Base-by-base conservation (phyloP, 2,329 filamentous ascomycete genomes). In the Aspergillus fijiensis region DNA sequence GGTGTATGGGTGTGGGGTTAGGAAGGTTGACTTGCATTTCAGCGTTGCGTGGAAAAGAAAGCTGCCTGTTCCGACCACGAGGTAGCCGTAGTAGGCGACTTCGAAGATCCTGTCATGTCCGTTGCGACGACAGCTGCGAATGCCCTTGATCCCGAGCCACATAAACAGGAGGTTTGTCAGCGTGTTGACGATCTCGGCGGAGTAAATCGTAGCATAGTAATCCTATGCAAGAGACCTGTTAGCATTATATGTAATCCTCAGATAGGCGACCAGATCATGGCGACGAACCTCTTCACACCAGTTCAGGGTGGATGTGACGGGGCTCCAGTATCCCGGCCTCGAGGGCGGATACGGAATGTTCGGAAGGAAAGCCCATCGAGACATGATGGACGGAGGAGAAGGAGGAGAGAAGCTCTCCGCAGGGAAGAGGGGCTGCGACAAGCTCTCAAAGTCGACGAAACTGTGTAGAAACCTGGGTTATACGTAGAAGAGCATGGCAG, bases 91-190 rank as follows among this genome's bases (percentile, higher is more conserved):
- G 67, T 87, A 89, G 33, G 84, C 82, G 3, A 96, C 79, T 53
- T 89, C 72, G 76, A 96, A 96, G 60, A 96, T 88, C 14, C 76
- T 79, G 58, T 92, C 89, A 75, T 96, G 91, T 16, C 83, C 82
- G 75, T 96, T 82, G 64, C 82, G 83, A 45, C 89, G 71, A 74
- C 91, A 96, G 74, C 87, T 92, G 57, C 81, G 78, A 63, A 95
- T 85, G 25, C 93, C 93, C 71, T 88, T 89, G 65, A 86, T 77
- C 7, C 91, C 91, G 21, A 96, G 84, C 74, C 84, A 90, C 67
- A 96, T 81, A 75, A 96, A 96, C 25, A 95, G 79, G 3, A 90
- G 74, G 74, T 96, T 96, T 35, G 92, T 96, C 33, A 93, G 69
- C 3, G 91, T 90, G 76, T 90, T 94, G 71, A 92, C 85, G 50